A percentile compares a stretch with the other conserved stretches of the same genome.
phyloP scores from a whole-genome alignment of 257 asterid genomes.

The Voacanga thouarsii region DNA sequence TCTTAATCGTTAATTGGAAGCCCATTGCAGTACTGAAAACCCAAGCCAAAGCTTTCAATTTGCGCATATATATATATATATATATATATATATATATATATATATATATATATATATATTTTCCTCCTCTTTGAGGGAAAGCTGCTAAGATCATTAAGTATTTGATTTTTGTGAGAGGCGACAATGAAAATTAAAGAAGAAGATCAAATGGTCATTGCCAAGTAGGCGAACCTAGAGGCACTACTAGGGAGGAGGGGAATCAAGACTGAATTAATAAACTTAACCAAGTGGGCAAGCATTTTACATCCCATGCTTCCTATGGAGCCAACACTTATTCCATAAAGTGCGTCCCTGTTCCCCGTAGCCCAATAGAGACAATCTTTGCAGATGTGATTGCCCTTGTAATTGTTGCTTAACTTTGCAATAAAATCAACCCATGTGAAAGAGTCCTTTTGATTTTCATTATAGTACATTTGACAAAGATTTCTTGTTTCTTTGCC shows the following conservation, averaged over 20 bases:
- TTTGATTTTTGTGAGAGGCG: not conserved
- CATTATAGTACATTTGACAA: not conserved
- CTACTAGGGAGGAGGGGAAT: not conserved
- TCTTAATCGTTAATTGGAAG: not conserved
- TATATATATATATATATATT: no score
- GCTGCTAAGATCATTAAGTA: not conserved
- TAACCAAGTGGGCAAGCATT: not conserved
- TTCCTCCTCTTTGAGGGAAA: not conserved
- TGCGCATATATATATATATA: no score
- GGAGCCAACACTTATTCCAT: not conserved
- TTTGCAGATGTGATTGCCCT: not conserved
- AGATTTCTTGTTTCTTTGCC: slow-evolving; percentile 5
- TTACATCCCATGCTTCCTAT: not conserved
- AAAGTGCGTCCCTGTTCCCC: not conserved
- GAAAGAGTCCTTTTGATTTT: not conserved
- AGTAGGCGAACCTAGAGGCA: not conserved
- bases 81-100: no score
- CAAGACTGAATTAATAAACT: not conserved
- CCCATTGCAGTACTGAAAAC: not conserved
- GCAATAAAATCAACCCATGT: not conserved
- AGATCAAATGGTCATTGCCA: not conserved
- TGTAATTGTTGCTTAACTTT: not conserved
- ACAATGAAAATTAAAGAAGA: not conserved
- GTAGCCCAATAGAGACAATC: not conserved
- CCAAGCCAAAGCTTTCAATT: not conserved